Conservation (phyloP, 805 yeast genomes). For the Kodamaea hsintzibuensis region DNA sequence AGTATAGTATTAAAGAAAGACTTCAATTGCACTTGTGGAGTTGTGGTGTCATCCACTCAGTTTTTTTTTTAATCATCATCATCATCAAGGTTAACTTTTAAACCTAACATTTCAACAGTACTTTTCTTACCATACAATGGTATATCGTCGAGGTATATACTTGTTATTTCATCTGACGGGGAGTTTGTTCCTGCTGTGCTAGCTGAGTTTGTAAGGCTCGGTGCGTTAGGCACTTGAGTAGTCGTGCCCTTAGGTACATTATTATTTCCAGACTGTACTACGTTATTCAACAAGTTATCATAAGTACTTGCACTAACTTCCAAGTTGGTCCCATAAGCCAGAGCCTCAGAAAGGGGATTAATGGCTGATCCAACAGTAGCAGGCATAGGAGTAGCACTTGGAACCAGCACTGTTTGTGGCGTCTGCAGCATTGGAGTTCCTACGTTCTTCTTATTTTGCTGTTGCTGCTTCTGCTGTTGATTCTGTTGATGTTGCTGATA, state of each 20-base stretch:
- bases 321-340: conserved; percentile 12
- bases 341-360: conserved; percentile 9
- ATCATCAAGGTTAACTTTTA: conserved; percentile 26
- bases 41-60: too few species aligned
- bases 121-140: conserved; percentile 42
- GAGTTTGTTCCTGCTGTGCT: conserved; percentile 6
- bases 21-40: too few species aligned
- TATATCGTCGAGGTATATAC: conserved; percentile 38
- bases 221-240: background rate
- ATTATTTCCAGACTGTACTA: conserved; percentile 16
- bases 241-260: background rate
- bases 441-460: conserved; percentile 5
- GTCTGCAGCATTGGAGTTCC: conserved; percentile 16
- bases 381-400: conserved; percentile 13
- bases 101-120: conserved; percentile 38
- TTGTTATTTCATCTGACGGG: conserved; percentile 16
- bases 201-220: background rate
- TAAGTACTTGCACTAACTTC: conserved; percentile 33
- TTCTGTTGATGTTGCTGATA: conserved; percentile 11
- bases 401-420: conserved; percentile 15
- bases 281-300: conserved; percentile 31
- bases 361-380: conserved; percentile 12
- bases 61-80: conserved; percentile 11
- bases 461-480: conserved; percentile 9
- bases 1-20: too few species aligned